Evolutionary conservation across 495 filamentous ascomycete species (phyloP).

Genomic region (Penicillium psychrofluorescens): DNA sequence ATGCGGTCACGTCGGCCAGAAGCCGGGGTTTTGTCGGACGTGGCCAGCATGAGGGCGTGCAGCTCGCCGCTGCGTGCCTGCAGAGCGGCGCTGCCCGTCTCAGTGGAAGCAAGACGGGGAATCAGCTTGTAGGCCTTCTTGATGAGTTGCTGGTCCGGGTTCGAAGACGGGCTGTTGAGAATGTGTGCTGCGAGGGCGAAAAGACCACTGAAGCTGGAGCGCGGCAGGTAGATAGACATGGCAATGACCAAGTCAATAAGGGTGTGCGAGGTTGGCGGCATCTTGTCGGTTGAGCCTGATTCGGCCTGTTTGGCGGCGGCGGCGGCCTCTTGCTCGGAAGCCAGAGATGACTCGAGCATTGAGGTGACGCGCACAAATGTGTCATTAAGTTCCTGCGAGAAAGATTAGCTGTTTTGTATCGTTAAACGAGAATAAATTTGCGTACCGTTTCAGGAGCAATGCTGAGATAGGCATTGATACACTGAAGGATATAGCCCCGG

Average conservation of each 20-base stretch:
- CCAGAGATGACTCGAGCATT: constrained; percentile 71
- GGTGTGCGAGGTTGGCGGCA: constrained; percentile 91
- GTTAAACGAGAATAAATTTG: background rate
- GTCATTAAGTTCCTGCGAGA: constrained; percentile 62
- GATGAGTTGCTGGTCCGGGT: constrained; percentile 80
- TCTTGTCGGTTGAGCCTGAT: constrained; percentile 56
- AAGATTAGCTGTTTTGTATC: constrained; percentile 9
- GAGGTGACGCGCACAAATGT: constrained; percentile 80
- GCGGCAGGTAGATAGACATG: constrained; percentile 85
- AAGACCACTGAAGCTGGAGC: constrained; percentile 69
- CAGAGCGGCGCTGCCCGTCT: constrained; percentile 64
- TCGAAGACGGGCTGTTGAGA: constrained; percentile 48
- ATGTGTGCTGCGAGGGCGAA: constrained; percentile 79
- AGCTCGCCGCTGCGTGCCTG: constrained; percentile 65
- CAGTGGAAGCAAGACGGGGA: constrained; percentile 74
- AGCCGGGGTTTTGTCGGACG: constrained; percentile 71
- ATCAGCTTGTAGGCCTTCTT: constrained; percentile 99
- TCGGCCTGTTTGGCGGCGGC: constrained; percentile 51
- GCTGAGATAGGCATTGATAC: constrained; percentile 89
- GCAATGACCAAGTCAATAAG: constrained; percentile 94
- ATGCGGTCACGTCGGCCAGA: constrained; percentile 82
- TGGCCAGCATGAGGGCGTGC: constrained; percentile 68
- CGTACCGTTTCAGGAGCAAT: constrained; percentile 63
- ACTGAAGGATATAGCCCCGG: constrained; percentile 79
- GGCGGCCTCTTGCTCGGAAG: constrained; percentile 45